phyloP scores from a whole-genome alignment of 352 stramenopile species.

The Aphanomyces invadans region DNA sequence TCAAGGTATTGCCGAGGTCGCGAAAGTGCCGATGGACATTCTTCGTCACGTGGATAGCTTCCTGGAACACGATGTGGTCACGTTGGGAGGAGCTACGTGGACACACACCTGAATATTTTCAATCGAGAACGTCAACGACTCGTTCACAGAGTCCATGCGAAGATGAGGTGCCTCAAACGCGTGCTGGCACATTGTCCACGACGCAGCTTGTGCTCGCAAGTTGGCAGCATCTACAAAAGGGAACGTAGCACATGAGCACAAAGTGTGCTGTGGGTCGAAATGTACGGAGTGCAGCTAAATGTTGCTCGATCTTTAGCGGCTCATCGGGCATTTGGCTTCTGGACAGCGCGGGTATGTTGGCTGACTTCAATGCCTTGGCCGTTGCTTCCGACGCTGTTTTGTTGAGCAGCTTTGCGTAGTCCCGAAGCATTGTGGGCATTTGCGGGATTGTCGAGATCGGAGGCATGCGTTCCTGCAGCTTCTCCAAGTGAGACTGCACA shows the following conservation, averaged over 20 bases:
- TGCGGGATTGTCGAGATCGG: conserved; percentile 12
- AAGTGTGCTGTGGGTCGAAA: too few species aligned
- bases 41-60: conserved; percentile 23
- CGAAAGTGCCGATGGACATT: conserved; percentile 20
- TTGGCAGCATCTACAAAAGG: conserved; percentile 18
- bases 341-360: conserved; percentile 2
- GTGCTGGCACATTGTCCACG: conserved; percentile 10
- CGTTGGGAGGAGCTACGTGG: too few species aligned
- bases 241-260: too few species aligned
- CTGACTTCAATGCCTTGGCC: conserved; percentile 17
- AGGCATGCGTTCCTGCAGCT: conserved; percentile 13
- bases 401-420: conserved; percentile 24
- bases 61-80: neutral
- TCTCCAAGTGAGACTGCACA: conserved; percentile 4
- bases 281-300: conserved; percentile 11
- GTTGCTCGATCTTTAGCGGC: conserved; percentile 16
- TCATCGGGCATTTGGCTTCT: neutral
- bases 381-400: conserved; percentile 21
- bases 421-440: conserved; percentile 14
- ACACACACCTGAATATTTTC: conserved; percentile 21
- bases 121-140: conserved; percentile 20
- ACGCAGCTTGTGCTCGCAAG: neutral
- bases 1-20: conserved; percentile 13
- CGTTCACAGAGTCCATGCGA: conserved; percentile 25
- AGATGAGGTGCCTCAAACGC: conserved; percentile 11